phyloP scores from a whole-genome alignment of 2,329 filamentous ascomycete genomes.

The Rhynchosporium secalis region DNA sequence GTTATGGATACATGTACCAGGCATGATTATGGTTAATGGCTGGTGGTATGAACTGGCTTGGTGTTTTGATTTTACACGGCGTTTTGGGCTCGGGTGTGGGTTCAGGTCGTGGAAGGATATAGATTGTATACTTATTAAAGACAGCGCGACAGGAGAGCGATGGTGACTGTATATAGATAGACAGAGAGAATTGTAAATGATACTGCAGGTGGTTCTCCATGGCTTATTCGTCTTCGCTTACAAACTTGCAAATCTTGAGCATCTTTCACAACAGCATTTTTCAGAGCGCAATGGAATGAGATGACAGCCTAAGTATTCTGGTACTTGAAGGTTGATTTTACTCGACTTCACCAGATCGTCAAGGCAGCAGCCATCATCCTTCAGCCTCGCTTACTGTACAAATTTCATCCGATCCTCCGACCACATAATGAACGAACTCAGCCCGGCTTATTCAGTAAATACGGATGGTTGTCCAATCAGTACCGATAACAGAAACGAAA shows the following conservation, averaged over 20 bases:
- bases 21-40: constrained; percentile 7
- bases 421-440: neutral
- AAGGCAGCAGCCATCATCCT: neutral
- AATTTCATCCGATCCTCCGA: neutral
- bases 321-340: neutral
- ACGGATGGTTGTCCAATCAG: neutral
- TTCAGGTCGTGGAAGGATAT: neutral
- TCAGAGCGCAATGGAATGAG: no score
- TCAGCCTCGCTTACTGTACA: neutral
- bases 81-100: constrained; percentile 6
- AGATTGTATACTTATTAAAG: constrained; percentile 5
- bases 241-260: neutral
- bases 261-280: no score
- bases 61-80: constrained; percentile 5
- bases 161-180: constrained; percentile 6
- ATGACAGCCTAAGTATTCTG: neutral
- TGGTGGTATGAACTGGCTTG: neutral
- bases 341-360: neutral
- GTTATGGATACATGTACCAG: constrained; percentile 7
- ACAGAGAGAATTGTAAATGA: constrained; percentile 1
- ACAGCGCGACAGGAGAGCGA: neutral
- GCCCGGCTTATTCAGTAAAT: neutral
- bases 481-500: neutral
- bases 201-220: neutral
- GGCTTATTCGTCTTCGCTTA: neutral